These are phyloP conservation scores for Aureobasidium mangrovei DNA, from an alignment of 2,329 filamentous ascomycete genomes.

Conservation along the genomic window DNA sequence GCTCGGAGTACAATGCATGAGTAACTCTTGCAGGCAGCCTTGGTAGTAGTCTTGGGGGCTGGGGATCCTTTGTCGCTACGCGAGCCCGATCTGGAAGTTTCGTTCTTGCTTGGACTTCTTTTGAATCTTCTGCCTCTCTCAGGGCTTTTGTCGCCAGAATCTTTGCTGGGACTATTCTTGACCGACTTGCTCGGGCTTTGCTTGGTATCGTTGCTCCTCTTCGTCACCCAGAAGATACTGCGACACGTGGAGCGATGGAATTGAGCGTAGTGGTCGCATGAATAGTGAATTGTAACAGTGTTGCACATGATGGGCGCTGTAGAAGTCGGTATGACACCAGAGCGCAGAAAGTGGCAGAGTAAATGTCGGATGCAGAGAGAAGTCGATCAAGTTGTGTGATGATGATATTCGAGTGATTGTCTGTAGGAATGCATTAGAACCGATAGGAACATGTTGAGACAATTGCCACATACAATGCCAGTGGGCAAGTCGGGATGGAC, in stretches of 20 bases:
- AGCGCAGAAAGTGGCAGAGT: neutral
- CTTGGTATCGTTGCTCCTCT: neutral
- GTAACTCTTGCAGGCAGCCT: neutral
- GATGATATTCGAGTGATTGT: no score
- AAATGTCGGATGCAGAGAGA: neutral
- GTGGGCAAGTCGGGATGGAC: no score
- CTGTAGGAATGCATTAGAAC: no score
- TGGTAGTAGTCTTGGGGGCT: neutral
- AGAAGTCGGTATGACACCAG: neutral
- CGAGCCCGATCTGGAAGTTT: neutral
- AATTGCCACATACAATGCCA: no score
- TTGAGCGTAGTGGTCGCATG: slow-evolving; percentile 2
- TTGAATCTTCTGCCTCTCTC: neutral
- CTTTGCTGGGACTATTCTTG: neutral
- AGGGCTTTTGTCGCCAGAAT: neutral
- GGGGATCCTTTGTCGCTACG: neutral
- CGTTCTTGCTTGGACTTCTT: neutral
- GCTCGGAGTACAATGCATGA: neutral
- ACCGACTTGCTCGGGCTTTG: neutral
- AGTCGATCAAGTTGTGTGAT: no score
- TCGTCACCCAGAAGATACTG: neutral
- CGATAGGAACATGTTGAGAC: no score
- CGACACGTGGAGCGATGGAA: slow-evolving; percentile 9
- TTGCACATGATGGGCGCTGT: neutral
- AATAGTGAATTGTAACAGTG: slow-evolving; percentile 1